phyloP scores from a whole-genome alignment of 192 early-diverging fungal genomes.

The Haplosporangium gracile region DNA sequence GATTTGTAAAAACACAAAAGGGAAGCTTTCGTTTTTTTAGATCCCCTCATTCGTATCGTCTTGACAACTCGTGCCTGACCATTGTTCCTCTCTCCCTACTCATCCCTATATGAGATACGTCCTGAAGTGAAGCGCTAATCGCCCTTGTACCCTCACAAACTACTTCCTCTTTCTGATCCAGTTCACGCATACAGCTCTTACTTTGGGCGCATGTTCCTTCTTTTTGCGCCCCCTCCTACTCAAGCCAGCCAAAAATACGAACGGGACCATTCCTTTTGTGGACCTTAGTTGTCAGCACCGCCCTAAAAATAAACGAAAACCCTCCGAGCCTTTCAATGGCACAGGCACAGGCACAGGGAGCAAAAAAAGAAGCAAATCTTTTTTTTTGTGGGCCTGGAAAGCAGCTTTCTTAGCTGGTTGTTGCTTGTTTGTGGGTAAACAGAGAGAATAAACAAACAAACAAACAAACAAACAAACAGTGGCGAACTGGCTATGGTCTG shows the following conservation, averaged over 20 bases:
- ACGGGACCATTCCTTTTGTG: background rate
- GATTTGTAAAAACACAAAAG: no score
- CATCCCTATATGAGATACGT: background rate
- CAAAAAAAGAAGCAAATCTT: background rate
- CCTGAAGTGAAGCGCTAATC: background rate
- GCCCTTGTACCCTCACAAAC: no score
- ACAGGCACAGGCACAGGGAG: slow-evolving; percentile 5
- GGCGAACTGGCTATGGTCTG: background rate
- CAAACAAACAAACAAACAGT: background rate
- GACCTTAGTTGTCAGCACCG: slow-evolving; percentile 1
- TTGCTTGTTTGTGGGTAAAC: background rate
- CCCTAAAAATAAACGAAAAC: slow-evolving; percentile 1
- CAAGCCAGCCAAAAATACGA: slow-evolving; percentile 11
- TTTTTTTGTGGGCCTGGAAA: background rate
- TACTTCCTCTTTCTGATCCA: no score
- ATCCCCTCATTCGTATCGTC: background rate
- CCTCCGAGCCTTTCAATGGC: background rate
- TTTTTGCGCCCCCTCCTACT: background rate
- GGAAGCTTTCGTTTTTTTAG: background rate
- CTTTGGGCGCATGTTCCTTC: slow-evolving; percentile 1
- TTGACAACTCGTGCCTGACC: background rate
- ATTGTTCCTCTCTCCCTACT: background rate
- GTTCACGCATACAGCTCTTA: no score
- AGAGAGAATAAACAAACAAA: background rate
- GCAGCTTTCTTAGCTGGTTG: background rate